A percentile compares a stretch with the other conserved stretches of the same genome.
Evolutionary conservation across 371 early-diverging fungal genomes (phyloP).

Genomic region (Furculomyces boomerangus): DNA sequence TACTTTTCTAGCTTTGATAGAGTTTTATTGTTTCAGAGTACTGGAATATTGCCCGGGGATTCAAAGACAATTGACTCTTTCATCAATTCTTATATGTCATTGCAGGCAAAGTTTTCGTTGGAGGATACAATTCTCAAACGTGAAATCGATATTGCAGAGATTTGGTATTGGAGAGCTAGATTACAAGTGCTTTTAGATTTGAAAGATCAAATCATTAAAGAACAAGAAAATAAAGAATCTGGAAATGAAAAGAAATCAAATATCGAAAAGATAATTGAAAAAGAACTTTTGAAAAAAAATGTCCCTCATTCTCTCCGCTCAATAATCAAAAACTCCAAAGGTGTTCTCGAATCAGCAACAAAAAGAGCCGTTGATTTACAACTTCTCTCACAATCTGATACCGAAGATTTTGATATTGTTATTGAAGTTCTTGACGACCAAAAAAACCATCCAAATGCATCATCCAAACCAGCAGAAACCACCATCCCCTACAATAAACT

Average conservation of each 20-base stretch:
- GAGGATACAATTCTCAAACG: slow-evolving; percentile 7
- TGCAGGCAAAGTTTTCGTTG: slow-evolving; percentile 7
- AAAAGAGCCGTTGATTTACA: slow-evolving; percentile 19
- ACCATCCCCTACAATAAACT: slow-evolving; percentile 21
- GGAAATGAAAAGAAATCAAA: not conserved
- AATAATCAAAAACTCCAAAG: slow-evolving; percentile 23
- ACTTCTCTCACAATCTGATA: slow-evolving; percentile 12
- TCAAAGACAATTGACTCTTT: slow-evolving; percentile 26
- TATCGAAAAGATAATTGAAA: not conserved
- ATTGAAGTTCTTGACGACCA: slow-evolving; percentile 9
- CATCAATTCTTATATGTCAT: slow-evolving; percentile 17
- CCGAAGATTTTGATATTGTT: slow-evolving; percentile 26
- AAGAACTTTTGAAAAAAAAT: slow-evolving; percentile 11
- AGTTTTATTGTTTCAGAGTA: slow-evolving; percentile 24
- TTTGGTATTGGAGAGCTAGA: slow-evolving; percentile 35
- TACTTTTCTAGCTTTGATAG: slow-evolving; percentile 27
- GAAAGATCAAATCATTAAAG: slow-evolving; percentile 9
- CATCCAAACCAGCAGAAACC: not conserved
- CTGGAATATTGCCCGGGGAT: slow-evolving; percentile 30
- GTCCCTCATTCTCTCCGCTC: slow-evolving; percentile 23
- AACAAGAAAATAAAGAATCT: not conserved
- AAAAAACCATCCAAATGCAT: not conserved
- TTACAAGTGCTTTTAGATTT: slow-evolving; percentile 29
- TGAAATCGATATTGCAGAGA: slow-evolving; percentile 27
- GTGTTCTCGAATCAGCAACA: slow-evolving; percentile 24